Evolutionary conservation across 1,139 yeast species (phyloP), one percentile per base, ranked within the genome.

Genomic region (Dujonia santamariae): DNA sequence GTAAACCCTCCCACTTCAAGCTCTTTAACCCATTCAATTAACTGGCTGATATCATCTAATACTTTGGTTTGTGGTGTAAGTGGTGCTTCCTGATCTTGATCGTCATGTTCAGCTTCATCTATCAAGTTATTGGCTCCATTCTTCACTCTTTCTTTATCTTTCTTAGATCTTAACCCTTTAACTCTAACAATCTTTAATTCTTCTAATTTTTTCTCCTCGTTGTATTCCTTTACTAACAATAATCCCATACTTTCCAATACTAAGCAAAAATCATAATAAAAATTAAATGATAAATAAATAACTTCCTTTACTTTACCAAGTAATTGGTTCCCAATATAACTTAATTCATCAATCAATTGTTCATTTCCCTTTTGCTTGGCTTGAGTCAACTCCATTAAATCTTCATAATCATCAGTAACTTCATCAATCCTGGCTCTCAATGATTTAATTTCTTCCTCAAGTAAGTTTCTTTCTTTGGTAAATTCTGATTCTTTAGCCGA

Each of bases 201-300:
- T 2, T 58, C 61, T 5, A 45, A 47, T 1, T 53, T 51, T 5
- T 41, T 42, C 2, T 47, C 53, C 14, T 36, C 49, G 36, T 43
- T 45, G 31, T 44, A 45, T 28, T 74, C 76, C 34, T 65, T 61
- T 0, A 74, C 66, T 31, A 84, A 61, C 16, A 84, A 56, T 35
- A 90, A 64, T 1, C 97, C 97, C 70, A 88, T 79, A 2, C 85
- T 72, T 49, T 86, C 96, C 35, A 90, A 63, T 2, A 85, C 63
- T 35, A 73, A 64, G 46, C 85, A 78, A 35, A 75, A 68, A 26
- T 80, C 73, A 16, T 60, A 42, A 36, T 69, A 59, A 33, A 51
- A 58, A 8, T 55, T 55, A 41, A 51, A 60, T 32, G 54, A 51
- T 16, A 43, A 41, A 4, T 46, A 47, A 3, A 53, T 39, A 4